Base-by-base conservation (phyloP, 331 rosid genomes). In the Malus hybrid region DNA sequence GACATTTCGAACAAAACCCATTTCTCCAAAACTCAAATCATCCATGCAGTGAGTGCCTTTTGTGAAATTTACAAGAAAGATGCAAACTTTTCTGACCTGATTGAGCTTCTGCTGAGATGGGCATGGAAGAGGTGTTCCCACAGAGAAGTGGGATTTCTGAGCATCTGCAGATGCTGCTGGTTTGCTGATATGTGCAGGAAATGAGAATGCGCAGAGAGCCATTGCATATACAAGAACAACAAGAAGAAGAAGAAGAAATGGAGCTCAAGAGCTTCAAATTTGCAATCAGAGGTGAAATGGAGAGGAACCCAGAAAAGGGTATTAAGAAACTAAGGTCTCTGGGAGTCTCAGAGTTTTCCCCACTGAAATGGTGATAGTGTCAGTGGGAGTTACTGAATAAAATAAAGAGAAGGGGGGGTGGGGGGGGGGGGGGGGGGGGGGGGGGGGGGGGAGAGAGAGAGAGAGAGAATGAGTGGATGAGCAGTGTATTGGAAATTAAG, bases 181-280 rank as follows among this genome's bases (percentile, higher is more conserved):
- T 67, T 80, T 80, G 85, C 28, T 80, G 18, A 86, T 28, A 74
- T 74, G 82, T 9, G 82, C 57, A 76, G 89, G 90, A 68, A 87
- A 84, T 54, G 88, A 76, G 36, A 81, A 84, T 73, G 86, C 77
- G 78, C 76, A 85, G 42, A 89, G 82, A 64, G 93, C 93, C 98
- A 93, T 64, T 70, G 27, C 65, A 79, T 31, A 63, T 10, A 71
- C 73, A 55, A 70, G 24, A 67, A 18, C 55, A 10, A 34, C 60
- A 24, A 28, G 33, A 74, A 34, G 42, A 34, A 34, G 5, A 31
- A 32, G 42, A 39, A 10, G 46, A 10, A 39, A 39, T 39, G 46
- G 33, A 71, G 70, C 80, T 36, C 7, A 32, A 83, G 11, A 55
- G 20, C 59, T 63, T n/a, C 16, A 60, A 33, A 57, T 46, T 62